Evolutionary conservation across 192 early-diverging fungal genomes (phyloP).

Genomic region (Coemansia sp.): DNA sequence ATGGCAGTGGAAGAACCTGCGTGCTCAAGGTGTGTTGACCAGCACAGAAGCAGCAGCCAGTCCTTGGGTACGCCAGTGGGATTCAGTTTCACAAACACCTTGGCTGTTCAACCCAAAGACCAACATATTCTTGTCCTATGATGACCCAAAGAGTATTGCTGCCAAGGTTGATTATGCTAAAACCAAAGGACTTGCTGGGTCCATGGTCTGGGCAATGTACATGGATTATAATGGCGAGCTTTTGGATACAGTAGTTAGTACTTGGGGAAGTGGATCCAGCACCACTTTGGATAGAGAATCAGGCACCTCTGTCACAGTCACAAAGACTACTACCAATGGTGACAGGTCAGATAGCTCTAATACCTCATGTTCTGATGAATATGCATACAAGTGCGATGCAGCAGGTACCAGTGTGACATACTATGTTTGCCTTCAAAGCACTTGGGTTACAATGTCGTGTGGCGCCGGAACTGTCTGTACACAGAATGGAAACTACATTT

Average conservation of each 20-base stretch:
- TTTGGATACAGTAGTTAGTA: constrained; percentile 19
- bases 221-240: constrained; percentile 65
- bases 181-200: constrained; percentile 58
- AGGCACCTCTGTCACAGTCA: too few relatives aligned
- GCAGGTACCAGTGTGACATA: neutral
- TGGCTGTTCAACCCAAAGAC: constrained; percentile 69
- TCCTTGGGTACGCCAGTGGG: constrained; percentile 66
- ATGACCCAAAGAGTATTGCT: constrained; percentile 62
- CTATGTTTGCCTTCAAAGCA: neutral
- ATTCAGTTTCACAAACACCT: constrained; percentile 60
- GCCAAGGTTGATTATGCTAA: constrained; percentile 61
- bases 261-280: neutral
- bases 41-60: constrained; percentile 16
- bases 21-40: constrained; percentile 54
- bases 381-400: neutral
- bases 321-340: neutral
- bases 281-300: too few relatives aligned
- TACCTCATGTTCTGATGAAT: neutral
- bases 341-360: too few relatives aligned
- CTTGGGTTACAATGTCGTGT: neutral
- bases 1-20: constrained; percentile 63
- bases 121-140: constrained; percentile 65
- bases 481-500: neutral
- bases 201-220: constrained; percentile 69
- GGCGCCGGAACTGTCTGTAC: neutral